Evolutionary conservation across 345 rosid species (phyloP).

Genomic region (Moricandia arvensis): DNA sequence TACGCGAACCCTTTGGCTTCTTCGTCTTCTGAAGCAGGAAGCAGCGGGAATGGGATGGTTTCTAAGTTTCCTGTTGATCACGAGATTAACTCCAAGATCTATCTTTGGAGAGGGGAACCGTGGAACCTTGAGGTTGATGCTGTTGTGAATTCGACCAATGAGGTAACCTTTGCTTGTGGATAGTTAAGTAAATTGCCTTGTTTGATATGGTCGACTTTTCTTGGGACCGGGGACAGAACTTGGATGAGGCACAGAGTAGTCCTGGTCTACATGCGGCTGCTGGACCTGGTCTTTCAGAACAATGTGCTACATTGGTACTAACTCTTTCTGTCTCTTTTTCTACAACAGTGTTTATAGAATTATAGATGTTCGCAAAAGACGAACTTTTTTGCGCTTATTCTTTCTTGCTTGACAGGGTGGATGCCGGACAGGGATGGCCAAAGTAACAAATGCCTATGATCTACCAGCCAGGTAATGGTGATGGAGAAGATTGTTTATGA

Average conservation of each 20-base stretch:
- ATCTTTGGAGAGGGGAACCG: constrained; percentile 92
- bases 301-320: constrained; percentile 77
- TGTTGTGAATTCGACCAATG: constrained; percentile 95
- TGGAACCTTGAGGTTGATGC: constrained; percentile 99
- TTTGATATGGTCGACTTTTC: constrained; percentile 7
- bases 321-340: neutral
- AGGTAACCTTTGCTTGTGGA: constrained; percentile 47
- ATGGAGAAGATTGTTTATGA: constrained; percentile 2
- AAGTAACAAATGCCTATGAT: constrained; percentile 90
- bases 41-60: constrained; percentile 52
- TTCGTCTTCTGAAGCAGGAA: constrained; percentile 48
- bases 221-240: constrained; percentile 54
- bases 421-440: constrained; percentile 97
- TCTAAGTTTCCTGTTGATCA: constrained; percentile 89
- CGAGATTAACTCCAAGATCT: constrained; percentile 77
- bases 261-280: constrained; percentile 96
- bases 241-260: constrained; percentile 90
- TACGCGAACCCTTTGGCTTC: constrained; percentile 77
- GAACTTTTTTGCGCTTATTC: neutral
- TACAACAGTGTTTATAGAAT: neutral
- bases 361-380: neutral
- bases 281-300: constrained; percentile 96
- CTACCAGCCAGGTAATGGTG: constrained; percentile 84
- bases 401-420: constrained; percentile 70
- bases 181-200: neutral